Evolutionary conservation across 495 filamentous ascomycete species (phyloP).

Genomic region (Margaritispora aquatica): DNA sequence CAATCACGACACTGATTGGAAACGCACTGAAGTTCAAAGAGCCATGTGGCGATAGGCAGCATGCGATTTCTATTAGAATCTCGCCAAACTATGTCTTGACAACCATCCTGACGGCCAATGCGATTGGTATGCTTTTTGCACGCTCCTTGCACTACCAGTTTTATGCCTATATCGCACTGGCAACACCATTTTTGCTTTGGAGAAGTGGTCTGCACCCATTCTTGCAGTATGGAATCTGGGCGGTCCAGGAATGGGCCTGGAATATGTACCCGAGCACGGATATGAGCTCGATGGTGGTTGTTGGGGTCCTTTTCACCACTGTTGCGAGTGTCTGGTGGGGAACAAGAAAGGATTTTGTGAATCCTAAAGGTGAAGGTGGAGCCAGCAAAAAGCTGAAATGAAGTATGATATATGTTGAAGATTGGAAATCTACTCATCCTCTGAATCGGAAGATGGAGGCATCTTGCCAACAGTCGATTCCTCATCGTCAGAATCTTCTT

Average conservation of each 20-base stretch:
- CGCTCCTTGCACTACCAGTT: constrained; percentile 95
- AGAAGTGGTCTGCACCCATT: constrained; percentile 67
- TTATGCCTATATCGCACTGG: constrained; percentile 88
- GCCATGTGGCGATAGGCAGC: constrained; percentile 49
- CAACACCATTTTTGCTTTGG: constrained; percentile 89
- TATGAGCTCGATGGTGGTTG: constrained; percentile 69
- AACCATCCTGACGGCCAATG: constrained; percentile 69
- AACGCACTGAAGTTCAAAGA: constrained; percentile 46
- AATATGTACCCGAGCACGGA: constrained; percentile 91
- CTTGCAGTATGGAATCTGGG: constrained; percentile 68
- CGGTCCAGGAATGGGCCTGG: constrained; percentile 91
- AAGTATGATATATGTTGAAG: constrained; percentile 1
- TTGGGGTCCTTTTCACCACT: constrained; percentile 59
- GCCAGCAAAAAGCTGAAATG: constrained; percentile 21
- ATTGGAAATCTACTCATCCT: constrained; percentile 37
- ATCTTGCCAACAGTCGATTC: constrained; percentile 75
- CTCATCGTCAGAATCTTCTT: constrained; percentile 60
- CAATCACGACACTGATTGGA: constrained; percentile 39
- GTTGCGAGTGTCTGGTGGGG: constrained; percentile 61
- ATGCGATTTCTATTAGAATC: constrained; percentile 48
- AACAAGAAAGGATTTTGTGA: constrained; percentile 35
- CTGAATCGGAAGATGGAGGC: constrained; percentile 61
- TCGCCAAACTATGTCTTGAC: constrained; percentile 73
- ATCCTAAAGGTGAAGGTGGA: constrained; percentile 20
- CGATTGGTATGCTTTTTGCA: constrained; percentile 84